Conservation (phyloP, 495 filamentous ascomycete species). For the Xylaria palmicola region DNA sequence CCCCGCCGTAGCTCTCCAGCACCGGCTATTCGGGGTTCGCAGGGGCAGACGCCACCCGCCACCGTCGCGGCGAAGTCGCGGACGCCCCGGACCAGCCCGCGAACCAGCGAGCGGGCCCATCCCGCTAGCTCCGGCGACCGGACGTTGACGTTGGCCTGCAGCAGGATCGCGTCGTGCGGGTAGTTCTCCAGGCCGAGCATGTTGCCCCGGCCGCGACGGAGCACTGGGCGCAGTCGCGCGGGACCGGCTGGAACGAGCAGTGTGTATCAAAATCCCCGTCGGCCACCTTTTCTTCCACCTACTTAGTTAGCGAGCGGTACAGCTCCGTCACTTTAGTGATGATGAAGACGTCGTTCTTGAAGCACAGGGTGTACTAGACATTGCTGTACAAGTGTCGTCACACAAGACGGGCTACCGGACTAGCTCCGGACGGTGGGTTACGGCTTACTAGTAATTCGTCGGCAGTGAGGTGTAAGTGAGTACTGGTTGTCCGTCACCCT, state of each 20-base stretch:
- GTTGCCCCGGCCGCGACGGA: constrained; percentile 51
- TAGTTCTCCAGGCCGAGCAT: constrained; percentile 49
- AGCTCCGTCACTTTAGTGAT: constrained; percentile 21
- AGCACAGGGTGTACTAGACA: constrained; percentile 28
- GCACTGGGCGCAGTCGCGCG: constrained; percentile 35
- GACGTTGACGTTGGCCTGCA: constrained; percentile 15
- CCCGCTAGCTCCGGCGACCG: constrained; percentile 24
- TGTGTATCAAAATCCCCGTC: constrained; percentile 39
- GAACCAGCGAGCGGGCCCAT: constrained; percentile 12
- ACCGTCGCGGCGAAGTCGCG: constrained; percentile 19
- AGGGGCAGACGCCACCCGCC: constrained; percentile 17
- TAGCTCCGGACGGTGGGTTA: not conserved
- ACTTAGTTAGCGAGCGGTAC: constrained; percentile 22
- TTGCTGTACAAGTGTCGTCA: constrained; percentile 14
- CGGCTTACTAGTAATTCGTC: constrained; percentile 14
- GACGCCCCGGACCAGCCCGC: constrained; percentile 16
- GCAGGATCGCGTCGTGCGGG: constrained; percentile 28
- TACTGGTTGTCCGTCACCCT: constrained; percentile 12
- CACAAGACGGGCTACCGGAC: not conserved
- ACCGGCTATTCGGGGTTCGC: constrained; percentile 42
- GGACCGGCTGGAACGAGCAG: constrained; percentile 50
- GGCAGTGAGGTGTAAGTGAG: constrained; percentile 5
- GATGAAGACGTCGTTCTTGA: constrained; percentile 30
- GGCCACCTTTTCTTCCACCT: constrained; percentile 19
- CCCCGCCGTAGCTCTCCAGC: constrained; percentile 48